Conservation (phyloP, 176 grass and related monocot genomes). For the Juncus effusus region DNA sequence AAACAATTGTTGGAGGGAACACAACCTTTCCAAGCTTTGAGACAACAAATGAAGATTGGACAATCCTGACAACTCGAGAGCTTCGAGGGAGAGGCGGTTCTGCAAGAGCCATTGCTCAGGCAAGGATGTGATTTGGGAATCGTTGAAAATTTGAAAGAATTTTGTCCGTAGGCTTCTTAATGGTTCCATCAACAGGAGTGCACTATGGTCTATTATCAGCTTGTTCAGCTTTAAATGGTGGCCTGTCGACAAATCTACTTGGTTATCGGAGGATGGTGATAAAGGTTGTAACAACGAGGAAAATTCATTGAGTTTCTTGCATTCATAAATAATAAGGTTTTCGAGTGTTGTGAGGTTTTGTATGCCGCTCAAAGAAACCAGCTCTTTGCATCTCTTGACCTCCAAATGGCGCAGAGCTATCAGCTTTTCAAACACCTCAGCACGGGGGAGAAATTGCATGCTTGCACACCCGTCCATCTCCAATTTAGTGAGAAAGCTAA, state of each 20-base stretch:
- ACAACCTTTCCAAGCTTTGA: neutral
- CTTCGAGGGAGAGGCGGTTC: constrained; percentile 12
- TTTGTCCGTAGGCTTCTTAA: constrained; percentile 5
- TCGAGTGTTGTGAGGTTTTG: constrained; percentile 27
- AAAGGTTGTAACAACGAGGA: neutral
- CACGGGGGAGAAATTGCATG: constrained; percentile 19
- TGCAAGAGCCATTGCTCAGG: constrained; percentile 14
- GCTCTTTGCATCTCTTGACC: constrained; percentile 16
- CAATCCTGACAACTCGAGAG: constrained; percentile 1
- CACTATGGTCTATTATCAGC: constrained; percentile 5
- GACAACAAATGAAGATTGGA: constrained; percentile 9
- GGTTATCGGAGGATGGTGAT: neutral
- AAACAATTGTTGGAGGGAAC: neutral
- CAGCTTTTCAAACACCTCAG: constrained; percentile 17
- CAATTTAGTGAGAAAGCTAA: constrained; percentile 15
- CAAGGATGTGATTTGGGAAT: constrained; percentile 4
- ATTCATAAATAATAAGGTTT: constrained; percentile 4
- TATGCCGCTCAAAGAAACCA: constrained; percentile 20
- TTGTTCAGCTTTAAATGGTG: constrained; percentile 11
- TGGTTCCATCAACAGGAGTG: constrained; percentile 15
- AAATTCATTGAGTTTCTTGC: constrained; percentile 2
- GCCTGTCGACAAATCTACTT: neutral
- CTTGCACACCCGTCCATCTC: neutral
- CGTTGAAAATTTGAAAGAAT: neutral
- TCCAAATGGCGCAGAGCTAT: neutral